Evolutionary conservation across 306 rosid species (phyloP), one percentile per base, ranked within the genome.

Genomic region (Quercus robur): DNA sequence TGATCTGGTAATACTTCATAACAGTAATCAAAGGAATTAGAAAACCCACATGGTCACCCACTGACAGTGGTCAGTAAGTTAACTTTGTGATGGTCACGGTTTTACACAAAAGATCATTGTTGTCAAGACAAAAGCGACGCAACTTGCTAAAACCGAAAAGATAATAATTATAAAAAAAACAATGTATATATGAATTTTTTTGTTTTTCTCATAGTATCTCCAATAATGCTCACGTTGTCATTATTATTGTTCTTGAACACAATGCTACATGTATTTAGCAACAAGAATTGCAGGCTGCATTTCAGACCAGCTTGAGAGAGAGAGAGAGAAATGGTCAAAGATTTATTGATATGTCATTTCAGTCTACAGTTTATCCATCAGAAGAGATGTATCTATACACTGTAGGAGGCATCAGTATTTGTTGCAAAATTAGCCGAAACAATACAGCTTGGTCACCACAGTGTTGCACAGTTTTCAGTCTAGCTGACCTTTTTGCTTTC

Each of bases 261-360:
- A 5, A 5, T 12, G 21, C 25, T 38, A 21, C 44, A 26, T 62
- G 56, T 25, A 75, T 52, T 21, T 58, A 55, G n/a, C 80, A 58
- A 56, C 55, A 31, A 30, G 83, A 71, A 70, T 79, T 67, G 76
- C 73, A 73, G 87, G 77, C 67, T 64, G 78, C 77, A 81, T 61
- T 72, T 58, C 75, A 72, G 23, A 78, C 44, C 44, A 38, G 62
- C 81, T 11, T 49, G 44, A 51, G 71, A 31, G 52, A 61, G 64
- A 79, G 58, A 64, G 75, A 76, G 62, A 62, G 71, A 33, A 5
- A 33, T 64, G 81, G 91, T 84, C 85, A 89, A 91, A 84, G 78
- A 33, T 63, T 75, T 66, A 76, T 56, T 85, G 97, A 92, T 74
- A 74, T 80, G 97, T 88, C 97, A 84, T 77, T 80, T 90, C 94